These are phyloP conservation scores for Phaeosphaeria sp. DNA, from an alignment of 2,329 filamentous ascomycete genomes.

Conservation along the genomic window DNA sequence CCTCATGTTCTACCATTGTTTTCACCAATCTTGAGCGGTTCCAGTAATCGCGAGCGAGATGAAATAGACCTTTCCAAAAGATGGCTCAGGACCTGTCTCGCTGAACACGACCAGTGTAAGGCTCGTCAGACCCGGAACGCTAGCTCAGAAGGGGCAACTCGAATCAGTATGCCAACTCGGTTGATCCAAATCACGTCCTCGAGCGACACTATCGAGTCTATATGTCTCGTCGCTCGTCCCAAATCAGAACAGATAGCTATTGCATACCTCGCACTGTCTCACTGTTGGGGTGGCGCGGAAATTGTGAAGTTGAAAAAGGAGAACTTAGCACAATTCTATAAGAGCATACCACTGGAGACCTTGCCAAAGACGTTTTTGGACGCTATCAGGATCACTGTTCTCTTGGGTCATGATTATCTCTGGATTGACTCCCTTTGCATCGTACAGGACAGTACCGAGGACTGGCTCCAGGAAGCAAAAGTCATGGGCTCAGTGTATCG, in stretches of 20 bases:
- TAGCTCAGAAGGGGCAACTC: neutral
- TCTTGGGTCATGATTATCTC: neutral
- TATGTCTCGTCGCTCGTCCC: neutral
- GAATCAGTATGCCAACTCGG: neutral
- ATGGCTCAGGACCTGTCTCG: neutral
- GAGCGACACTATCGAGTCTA: neutral
- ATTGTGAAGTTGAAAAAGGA: neutral
- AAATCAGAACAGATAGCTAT: neutral
- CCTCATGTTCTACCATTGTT: neutral
- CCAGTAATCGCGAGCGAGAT: neutral
- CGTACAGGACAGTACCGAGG: neutral
- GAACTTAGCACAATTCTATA: neutral
- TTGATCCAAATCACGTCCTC: neutral
- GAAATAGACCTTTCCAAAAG: neutral
- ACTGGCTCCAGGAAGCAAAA: neutral
- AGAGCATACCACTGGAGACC: neutral
- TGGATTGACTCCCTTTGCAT: constrained; percentile 3
- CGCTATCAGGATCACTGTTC: neutral
- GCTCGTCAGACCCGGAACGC: neutral
- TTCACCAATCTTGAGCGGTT: neutral
- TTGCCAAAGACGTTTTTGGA: constrained; percentile 2
- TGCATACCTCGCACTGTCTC: neutral
- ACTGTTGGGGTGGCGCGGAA: neutral
- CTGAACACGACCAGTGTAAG: neutral
- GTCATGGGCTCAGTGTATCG: neutral